Evolutionary conservation across 2,329 filamentous ascomycete genomes (phyloP).

Genomic region (Coleophoma eucalyptorum): DNA sequence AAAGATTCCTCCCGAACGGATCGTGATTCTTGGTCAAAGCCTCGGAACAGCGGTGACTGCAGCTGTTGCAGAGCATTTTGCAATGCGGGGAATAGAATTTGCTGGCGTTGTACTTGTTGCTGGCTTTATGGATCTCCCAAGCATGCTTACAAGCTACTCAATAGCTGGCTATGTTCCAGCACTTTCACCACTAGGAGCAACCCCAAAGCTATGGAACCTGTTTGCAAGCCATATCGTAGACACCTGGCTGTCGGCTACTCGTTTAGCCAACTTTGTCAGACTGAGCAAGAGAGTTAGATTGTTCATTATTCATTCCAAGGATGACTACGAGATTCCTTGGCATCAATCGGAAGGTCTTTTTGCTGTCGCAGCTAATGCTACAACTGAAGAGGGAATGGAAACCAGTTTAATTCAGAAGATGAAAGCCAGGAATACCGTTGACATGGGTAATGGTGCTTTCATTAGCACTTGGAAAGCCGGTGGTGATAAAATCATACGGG

Average conservation of each 20-base stretch:
- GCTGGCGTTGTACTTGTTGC: constrained; percentile 78
- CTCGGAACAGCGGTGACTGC: constrained; percentile 82
- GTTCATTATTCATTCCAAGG: constrained; percentile 71
- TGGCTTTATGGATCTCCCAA: constrained; percentile 71
- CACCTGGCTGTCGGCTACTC: constrained; percentile 69
- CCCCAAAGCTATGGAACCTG: constrained; percentile 59
- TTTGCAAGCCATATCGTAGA: constrained; percentile 68
- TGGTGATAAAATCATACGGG: constrained; percentile 24
- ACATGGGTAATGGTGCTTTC: constrained; percentile 27
- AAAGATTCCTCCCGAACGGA: constrained; percentile 63
- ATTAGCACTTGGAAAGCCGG: constrained; percentile 26
- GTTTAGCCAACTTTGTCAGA: constrained; percentile 55
- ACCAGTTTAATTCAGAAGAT: constrained; percentile 19
- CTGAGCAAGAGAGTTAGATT: constrained; percentile 56
- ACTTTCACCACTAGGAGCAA: constrained; percentile 67
- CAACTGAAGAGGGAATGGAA: constrained; percentile 30
- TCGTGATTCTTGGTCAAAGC: constrained; percentile 81
- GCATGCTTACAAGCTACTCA: constrained; percentile 70
- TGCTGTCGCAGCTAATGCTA: constrained; percentile 51
- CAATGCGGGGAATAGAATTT: constrained; percentile 58
- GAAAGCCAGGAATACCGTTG: constrained; percentile 24
- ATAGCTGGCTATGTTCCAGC: constrained; percentile 76
- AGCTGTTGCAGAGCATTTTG: constrained; percentile 70
- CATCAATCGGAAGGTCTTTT: constrained; percentile 64
- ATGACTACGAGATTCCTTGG: constrained; percentile 82